A percentile compares a stretch with the other conserved stretches of the same genome.
These are phyloP conservation scores for Blumeriella jaapii DNA, from an alignment of 2,329 filamentous ascomycete species.

Conservation along the genomic window DNA sequence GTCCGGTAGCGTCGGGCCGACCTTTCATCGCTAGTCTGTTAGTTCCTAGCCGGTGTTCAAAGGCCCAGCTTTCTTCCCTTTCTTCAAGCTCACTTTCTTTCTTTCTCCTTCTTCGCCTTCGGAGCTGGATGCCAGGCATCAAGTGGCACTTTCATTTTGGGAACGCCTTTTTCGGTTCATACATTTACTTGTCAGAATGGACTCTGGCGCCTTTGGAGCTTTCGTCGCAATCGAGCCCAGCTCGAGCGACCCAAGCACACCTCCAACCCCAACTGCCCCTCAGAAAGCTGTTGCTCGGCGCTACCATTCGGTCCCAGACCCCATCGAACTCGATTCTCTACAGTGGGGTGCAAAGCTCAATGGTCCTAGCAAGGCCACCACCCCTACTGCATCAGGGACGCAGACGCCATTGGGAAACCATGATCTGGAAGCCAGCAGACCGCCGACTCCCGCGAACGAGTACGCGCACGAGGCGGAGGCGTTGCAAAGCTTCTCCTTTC, in stretches of 20 bases:
- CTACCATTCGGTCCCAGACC: slow-evolving; percentile 24
- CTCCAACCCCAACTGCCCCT: slow-evolving; percentile 17
- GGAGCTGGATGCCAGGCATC: background rate
- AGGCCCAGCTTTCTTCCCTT: too few relatives aligned
- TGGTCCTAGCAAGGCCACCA: slow-evolving; percentile 13
- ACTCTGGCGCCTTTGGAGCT: slow-evolving; percentile 17
- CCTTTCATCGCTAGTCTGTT: too few relatives aligned
- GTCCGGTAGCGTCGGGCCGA: too few relatives aligned
- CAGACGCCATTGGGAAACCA: slow-evolving; percentile 17
- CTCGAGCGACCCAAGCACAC: slow-evolving; percentile 3
- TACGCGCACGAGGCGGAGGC: slow-evolving; percentile 30
- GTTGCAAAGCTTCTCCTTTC: slow-evolving; percentile 46
- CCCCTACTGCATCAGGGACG: slow-evolving; percentile 17
- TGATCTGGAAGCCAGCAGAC: slow-evolving; percentile 40
- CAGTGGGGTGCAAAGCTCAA: slow-evolving; percentile 18
- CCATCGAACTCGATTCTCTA: slow-evolving; percentile 21
- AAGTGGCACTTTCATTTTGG: too few relatives aligned
- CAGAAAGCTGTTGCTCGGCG: slow-evolving; percentile 21
- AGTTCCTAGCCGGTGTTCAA: too few relatives aligned
- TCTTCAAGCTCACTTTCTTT: too few relatives aligned
- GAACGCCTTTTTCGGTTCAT: background rate
- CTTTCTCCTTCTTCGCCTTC: background rate
- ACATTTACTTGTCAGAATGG: slow-evolving; percentile 13
- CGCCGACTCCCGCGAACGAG: slow-evolving; percentile 33
- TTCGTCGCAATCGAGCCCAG: slow-evolving; percentile 21